phyloP scores from a whole-genome alignment of 805 yeast species.

The Pichia gijzeniarum region DNA sequence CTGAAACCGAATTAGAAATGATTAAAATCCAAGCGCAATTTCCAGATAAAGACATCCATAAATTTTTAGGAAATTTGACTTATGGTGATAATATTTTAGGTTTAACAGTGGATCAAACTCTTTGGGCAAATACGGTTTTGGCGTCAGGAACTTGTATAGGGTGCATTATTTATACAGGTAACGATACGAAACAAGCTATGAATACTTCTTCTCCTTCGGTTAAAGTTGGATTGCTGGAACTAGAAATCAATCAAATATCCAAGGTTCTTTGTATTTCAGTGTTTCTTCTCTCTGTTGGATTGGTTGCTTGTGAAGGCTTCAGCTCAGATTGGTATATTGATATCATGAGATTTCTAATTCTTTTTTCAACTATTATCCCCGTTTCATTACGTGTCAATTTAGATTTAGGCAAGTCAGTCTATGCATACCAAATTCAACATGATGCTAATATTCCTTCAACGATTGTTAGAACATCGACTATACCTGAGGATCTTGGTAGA shows the following conservation, averaged over 20 bases:
- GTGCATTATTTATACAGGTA: constrained; percentile 83
- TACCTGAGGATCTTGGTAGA: constrained; percentile 96
- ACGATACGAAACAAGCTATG: constrained; percentile 90
- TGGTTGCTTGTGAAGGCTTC: constrained; percentile 80
- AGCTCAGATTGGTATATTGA: constrained; percentile 78
- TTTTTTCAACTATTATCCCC: constrained; percentile 93
- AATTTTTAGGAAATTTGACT: constrained; percentile 68
- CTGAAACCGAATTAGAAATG: constrained; percentile 43
- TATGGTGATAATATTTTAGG: constrained; percentile 55
- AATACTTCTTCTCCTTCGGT: constrained; percentile 85
- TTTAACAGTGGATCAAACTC: constrained; percentile 78
- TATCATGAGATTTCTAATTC: constrained; percentile 80
- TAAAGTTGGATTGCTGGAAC: constrained; percentile 82
- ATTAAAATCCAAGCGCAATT: constrained; percentile 62
- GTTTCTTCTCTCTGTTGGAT: constrained; percentile 62
- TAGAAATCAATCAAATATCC: constrained; percentile 83
- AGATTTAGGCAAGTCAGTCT: constrained; percentile 92
- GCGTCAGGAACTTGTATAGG: constrained; percentile 93
- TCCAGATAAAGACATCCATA: constrained; percentile 80
- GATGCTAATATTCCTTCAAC: constrained; percentile 78
- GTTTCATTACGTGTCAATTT: constrained; percentile 91
- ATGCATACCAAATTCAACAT: constrained; percentile 91
- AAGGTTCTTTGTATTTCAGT: constrained; percentile 87
- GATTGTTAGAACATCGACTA: constrained; percentile 92
- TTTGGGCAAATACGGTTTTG: constrained; percentile 97